Conservation (phyloP, 352 stramenopile species). For the Halophytophthora polymorphica region DNA sequence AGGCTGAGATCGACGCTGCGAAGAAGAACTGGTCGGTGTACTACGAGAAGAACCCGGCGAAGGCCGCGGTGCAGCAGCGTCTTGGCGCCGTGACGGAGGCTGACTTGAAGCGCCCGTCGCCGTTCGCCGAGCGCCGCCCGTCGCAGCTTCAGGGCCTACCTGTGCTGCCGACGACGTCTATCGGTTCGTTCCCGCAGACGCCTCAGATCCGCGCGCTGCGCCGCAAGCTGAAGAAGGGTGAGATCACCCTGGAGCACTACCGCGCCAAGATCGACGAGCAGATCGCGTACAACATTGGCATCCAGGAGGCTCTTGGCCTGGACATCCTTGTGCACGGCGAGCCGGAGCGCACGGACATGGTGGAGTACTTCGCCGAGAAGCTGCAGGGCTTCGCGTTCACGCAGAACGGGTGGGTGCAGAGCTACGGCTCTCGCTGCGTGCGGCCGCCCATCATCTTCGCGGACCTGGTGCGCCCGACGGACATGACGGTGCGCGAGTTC, state of each 20-base stretch:
- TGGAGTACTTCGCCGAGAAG: slow-evolving; percentile 94
- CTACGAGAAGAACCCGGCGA: slow-evolving; percentile 85
- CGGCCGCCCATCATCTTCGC: slow-evolving; percentile 90
- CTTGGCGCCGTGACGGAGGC: slow-evolving; percentile 55
- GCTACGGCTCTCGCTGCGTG: slow-evolving; percentile 91
- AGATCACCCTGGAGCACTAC: slow-evolving; percentile 73
- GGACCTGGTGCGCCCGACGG: slow-evolving; percentile 74
- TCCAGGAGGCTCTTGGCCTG: slow-evolving; percentile 89
- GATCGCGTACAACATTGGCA: slow-evolving; percentile 89
- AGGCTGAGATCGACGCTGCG: slow-evolving; percentile 46
- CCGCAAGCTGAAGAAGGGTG: slow-evolving; percentile 76
- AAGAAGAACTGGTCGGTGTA: slow-evolving; percentile 68
- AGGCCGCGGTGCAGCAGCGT: slow-evolving; percentile 54
- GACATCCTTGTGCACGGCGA: slow-evolving; percentile 94
- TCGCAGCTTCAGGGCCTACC: slow-evolving; percentile 68
- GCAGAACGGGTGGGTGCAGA: slow-evolving; percentile 93
- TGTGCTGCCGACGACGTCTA: slow-evolving; percentile 91
- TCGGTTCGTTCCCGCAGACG: slow-evolving; percentile 94
- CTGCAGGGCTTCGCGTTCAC: slow-evolving; percentile 91
- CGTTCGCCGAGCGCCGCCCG: slow-evolving; percentile 74
- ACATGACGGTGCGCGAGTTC: slow-evolving; percentile 92
- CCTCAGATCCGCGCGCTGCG: slow-evolving; percentile 80
- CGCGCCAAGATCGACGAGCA: slow-evolving; percentile 89
- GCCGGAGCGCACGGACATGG: slow-evolving; percentile 93
- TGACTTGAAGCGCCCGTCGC: slow-evolving; percentile 81